Evolutionary conservation across 768 basidiomycete species (phyloP), one percentile per base, ranked within the genome.

Genomic region (Trametes maxima): DNA sequence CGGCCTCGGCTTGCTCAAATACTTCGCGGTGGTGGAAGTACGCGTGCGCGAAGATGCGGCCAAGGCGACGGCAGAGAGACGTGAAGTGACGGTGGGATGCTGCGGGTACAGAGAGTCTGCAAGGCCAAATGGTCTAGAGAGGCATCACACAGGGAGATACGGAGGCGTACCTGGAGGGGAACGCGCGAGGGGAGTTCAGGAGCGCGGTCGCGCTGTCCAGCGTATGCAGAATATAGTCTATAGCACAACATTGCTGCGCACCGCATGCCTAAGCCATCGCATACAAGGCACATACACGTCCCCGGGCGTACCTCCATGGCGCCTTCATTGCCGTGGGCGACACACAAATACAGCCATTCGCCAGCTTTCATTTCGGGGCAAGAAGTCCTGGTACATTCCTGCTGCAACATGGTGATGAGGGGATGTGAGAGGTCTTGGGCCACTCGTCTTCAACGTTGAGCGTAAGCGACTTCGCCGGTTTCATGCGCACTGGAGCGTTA

Each of bases 341-440:
- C 94, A 67, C 96, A 98, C 6, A 98, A 77, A 75, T 97, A 98
- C 28, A 93, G 81, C 96, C 96, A 98, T 78, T 98, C 94, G 57
- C 92, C 93, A n/a, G 95, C 95, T 74, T 95, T 95, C 96, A 99
- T 99, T 76, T 96, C 89, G 1, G 95, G 93, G 79, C 96, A 99
- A 11, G 89, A 85, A 37, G 82, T 76, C 40, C 92, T 85, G 13
- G 88, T 92, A 71, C 95, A 98, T 72, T 93, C 92, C 67, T 89
- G 86, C 71, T 94, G 93, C 42, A 95, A 77, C 70, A 85, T 87
- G 1, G 89, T 91, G 47, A 95, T 90, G 43, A 94, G 80, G 5
- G 93, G 92, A 67, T 93, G 88, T 0, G 90, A 87, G 35, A 95
- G 79, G 72, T 95, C 94, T 73, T 92, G 90, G 6, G 92, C 91